Evolutionary conservation across 1,284 basidiomycete species (phyloP).

Genomic region (Trichosporon coremiiforme): DNA sequence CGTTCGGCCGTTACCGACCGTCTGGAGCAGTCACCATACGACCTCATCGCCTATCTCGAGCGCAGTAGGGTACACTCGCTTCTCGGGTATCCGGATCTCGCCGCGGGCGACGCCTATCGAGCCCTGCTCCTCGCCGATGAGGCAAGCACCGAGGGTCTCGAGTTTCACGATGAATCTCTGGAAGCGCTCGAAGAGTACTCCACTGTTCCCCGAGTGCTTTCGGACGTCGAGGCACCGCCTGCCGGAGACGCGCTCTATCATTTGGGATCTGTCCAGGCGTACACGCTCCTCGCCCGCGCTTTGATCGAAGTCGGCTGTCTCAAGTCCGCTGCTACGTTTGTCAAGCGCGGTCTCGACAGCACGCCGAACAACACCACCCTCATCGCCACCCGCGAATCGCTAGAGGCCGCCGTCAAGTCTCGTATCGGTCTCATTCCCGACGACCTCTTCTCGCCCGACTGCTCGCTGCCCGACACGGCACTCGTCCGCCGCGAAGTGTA

Average conservation of each 20-base stretch:
- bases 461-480: conserved; percentile 21
- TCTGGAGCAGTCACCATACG: conserved; percentile 23
- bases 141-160: conserved; percentile 22
- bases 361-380: conserved; percentile 15
- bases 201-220: not conserved
- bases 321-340: conserved; percentile 22
- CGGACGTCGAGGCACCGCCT: not conserved
- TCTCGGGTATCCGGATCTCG: conserved; percentile 29
- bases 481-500: conserved; percentile 28
- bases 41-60: conserved; percentile 24
- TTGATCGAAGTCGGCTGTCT: conserved; percentile 26
- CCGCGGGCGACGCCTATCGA: conserved; percentile 28
- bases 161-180: conserved; percentile 24
- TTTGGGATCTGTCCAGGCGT: conserved; percentile 18
- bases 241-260: not conserved
- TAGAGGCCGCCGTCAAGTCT: conserved; percentile 11
- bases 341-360: conserved; percentile 22
- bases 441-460: conserved; percentile 15
- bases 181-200: conserved; percentile 21
- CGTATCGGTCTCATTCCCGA: conserved; percentile 10
- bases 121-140: conserved; percentile 30
- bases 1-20: conserved; percentile 12
- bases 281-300: conserved; percentile 22
- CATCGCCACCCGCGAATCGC: not conserved
- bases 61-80: conserved; percentile 9